Evolutionary conservation across 148 eudicot species (phyloP).

Genomic region (Diospyros kaki): DNA sequence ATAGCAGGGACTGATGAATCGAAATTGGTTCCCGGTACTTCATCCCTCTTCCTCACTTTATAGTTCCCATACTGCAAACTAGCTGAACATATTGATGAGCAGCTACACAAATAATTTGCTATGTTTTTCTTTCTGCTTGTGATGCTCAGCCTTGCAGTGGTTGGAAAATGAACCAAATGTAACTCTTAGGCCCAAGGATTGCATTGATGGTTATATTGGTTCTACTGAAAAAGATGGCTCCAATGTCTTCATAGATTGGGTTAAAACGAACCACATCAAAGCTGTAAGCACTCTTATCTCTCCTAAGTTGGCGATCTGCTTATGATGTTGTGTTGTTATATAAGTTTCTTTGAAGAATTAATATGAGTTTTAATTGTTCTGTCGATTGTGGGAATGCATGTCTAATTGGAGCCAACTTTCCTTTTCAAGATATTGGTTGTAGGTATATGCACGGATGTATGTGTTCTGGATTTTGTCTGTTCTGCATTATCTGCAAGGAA

Average conservation of each 20-base stretch:
- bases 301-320: not conserved
- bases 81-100: not conserved
- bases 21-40: conserved; percentile 72
- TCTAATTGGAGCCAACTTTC: not conserved
- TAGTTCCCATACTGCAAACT: not conserved
- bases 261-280: conserved; percentile 72
- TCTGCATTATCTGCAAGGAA: conserved; percentile 87
- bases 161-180: conserved; percentile 81
- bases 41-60: not conserved
- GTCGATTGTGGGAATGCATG: not conserved
- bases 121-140: conserved; percentile 3
- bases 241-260: conserved; percentile 87
- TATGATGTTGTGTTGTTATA: not conserved
- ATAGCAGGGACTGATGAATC: conserved; percentile 74
- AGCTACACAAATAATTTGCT: not conserved
- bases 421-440: conserved; percentile 69
- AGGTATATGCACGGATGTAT: conserved; percentile 92
- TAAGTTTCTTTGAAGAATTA: not conserved
- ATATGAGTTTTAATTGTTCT: not conserved
- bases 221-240: conserved; percentile 80
- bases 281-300: conserved; percentile 44
- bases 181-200: conserved; percentile 73
- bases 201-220: conserved; percentile 89
- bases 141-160: conserved; percentile 65
- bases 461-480: conserved; percentile 84